Evolutionary conservation across 768 basidiomycete species (phyloP).

Genomic region (Serendipita sp.): DNA sequence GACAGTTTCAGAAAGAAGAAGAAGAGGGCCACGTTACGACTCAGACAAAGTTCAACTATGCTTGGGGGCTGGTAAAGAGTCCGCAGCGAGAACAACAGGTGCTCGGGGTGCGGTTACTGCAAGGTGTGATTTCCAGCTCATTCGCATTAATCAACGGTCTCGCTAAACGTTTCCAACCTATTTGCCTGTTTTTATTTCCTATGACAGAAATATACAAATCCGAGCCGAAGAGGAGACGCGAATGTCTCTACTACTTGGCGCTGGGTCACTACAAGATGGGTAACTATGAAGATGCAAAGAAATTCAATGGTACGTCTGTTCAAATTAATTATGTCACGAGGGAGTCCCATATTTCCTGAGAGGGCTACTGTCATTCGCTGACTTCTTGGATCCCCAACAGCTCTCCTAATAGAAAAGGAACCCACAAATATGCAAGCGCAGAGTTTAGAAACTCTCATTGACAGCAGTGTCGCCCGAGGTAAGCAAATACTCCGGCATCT

Average conservation of each 20-base stretch:
- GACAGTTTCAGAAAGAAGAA: slow-evolving; percentile 81
- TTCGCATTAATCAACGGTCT: background rate
- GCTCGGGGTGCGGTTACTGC: slow-evolving; percentile 78
- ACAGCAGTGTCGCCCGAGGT: slow-evolving; percentile 73
- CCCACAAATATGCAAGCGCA: slow-evolving; percentile 87
- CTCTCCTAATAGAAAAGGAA: slow-evolving; percentile 75
- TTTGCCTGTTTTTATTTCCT: background rate
- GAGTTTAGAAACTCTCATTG: slow-evolving; percentile 71
- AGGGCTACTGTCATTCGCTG: background rate
- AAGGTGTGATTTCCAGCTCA: slow-evolving; percentile 36
- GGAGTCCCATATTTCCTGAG: background rate
- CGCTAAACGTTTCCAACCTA: background rate
- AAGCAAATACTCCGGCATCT: slow-evolving; percentile 12
- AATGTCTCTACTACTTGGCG: slow-evolving; percentile 93
- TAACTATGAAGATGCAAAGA: slow-evolving; percentile 81
- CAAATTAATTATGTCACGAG: background rate
- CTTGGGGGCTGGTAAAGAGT: slow-evolving; percentile 94
- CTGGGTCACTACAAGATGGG: slow-evolving; percentile 94
- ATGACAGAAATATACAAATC: slow-evolving; percentile 72
- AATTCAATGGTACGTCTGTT: slow-evolving; percentile 68
- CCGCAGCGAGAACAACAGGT: slow-evolving; percentile 71
- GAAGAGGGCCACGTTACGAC: slow-evolving; percentile 70
- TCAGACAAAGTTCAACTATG: slow-evolving; percentile 95
- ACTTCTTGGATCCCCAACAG: slow-evolving; percentile 24
- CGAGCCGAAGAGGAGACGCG: slow-evolving; percentile 73